Evolutionary conservation across 768 basidiomycete species (phyloP), one percentile per base, ranked within the genome.

Genomic region (Boletus reticulatus): DNA sequence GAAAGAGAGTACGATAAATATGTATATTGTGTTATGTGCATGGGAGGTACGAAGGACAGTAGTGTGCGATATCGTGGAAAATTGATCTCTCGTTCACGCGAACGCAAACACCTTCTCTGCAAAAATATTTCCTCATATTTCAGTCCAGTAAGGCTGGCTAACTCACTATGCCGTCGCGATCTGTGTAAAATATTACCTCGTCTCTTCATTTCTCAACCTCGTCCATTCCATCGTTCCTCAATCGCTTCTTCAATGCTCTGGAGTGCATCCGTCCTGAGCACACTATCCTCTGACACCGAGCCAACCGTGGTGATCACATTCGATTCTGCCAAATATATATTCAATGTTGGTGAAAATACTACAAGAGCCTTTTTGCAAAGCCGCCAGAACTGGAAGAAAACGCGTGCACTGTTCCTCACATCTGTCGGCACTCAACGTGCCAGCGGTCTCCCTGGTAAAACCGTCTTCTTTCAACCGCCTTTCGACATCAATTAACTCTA

Each of bases 281-380:
- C 81, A 0, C 64, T 77, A 17, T 81, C 87, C 5, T 83, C 84
- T 48, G 95, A 98, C 73, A 90, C 94, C 1, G 85, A 92, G 60
- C 87, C 94, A 0, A 81, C 87, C 10, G 73, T 97, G 24, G 73
- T 89, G 56, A 72, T 96, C 60, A 77, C 80, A 1, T 94, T 94
- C 67, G 87, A 90, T 60, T 76, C 80, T 50, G 86, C 82, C 13
- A 89, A 92, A 62, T 98, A 94, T 62, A 78, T 95, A 38, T 93
- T 98, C 79, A 94, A 94, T 71, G 84, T 79, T 19, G 87, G 91
- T 9, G 94, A 97, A 71, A 88, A 88, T 55, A 84, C 88, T 2
- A 85, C 84, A 42, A 76, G 95, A 36, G 74, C 88, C 1, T 89
- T 88, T 66, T 71, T 86, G 16, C 88, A 94, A 72, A 83, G 83